These are phyloP conservation scores for Fusarium veterinarium DNA, from an alignment of 2,329 filamentous ascomycete species.

Conservation along the genomic window DNA sequence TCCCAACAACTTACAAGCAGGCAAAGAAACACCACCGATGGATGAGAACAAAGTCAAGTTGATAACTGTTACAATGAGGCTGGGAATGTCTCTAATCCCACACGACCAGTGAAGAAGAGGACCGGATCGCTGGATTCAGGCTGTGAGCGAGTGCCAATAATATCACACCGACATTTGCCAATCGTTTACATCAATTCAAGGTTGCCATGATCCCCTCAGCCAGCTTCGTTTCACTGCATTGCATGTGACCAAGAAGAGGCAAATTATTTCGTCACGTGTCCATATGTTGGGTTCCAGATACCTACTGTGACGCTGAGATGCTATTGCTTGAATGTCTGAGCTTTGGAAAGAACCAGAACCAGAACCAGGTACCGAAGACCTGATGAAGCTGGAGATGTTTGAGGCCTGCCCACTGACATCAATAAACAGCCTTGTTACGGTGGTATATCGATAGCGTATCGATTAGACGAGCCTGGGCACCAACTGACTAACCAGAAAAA, in stretches of 20 bases:
- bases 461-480: background rate
- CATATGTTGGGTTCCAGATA: background rate
- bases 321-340: background rate
- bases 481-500: background rate
- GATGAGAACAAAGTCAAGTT: background rate
- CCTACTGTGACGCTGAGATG: background rate
- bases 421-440: constrained; percentile 10
- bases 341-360: background rate
- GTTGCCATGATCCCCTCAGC: background rate
- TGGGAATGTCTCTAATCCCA: constrained; percentile 29
- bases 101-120: constrained; percentile 23
- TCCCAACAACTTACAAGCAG: background rate
- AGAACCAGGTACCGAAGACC: background rate
- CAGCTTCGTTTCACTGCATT: constrained; percentile 20
- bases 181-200: constrained; percentile 31
- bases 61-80: constrained; percentile 25
- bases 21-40: background rate
- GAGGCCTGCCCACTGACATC: constrained; percentile 15
- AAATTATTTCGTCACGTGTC: constrained; percentile 33
- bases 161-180: constrained; percentile 45
- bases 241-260: constrained; percentile 33
- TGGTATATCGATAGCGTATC: constrained; percentile 31
- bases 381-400: constrained; percentile 2
- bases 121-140: constrained; percentile 31
- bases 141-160: constrained; percentile 25